phyloP scores from a whole-genome alignment of 2,329 filamentous ascomycete genomes.

The Venturia aucupariae region DNA sequence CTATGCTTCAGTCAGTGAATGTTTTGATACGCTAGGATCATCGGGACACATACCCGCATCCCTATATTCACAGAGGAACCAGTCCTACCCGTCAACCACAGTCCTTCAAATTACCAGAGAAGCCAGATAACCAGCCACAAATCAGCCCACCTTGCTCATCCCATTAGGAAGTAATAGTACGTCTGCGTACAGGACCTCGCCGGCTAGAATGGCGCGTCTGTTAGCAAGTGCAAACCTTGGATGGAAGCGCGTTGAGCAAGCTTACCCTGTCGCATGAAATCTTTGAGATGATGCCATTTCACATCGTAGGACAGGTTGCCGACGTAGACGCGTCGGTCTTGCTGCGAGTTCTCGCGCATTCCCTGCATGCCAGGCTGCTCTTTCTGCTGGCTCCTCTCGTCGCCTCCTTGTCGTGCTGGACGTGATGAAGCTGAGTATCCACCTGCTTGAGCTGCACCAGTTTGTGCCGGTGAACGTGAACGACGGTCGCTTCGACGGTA shows the following conservation, averaged over 20 bases:
- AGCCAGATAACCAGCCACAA: constrained; percentile 65
- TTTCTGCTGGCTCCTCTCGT: constrained; percentile 64
- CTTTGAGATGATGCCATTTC: constrained; percentile 99
- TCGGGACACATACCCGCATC: constrained; percentile 84
- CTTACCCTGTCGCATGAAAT: constrained; percentile 97
- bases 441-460: constrained; percentile 56
- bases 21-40: background rate
- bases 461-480: constrained; percentile 66
- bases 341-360: constrained; percentile 88
- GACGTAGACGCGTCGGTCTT: constrained; percentile 98
- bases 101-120: constrained; percentile 65
- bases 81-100: constrained; percentile 98
- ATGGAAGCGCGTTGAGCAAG: constrained; percentile 14
- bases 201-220: constrained; percentile 50
- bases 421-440: constrained; percentile 53
- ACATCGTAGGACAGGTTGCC: constrained; percentile 99
- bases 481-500: constrained; percentile 37
- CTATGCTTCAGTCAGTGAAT: constrained; percentile 35
- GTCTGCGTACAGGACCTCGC: constrained; percentile 99
- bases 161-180: constrained; percentile 99
- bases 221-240: constrained; percentile 23
- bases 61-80: constrained; percentile 84
- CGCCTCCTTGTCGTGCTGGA: constrained; percentile 48
- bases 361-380: constrained; percentile 96
- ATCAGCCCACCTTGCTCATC: constrained; percentile 99